phyloP scores from a whole-genome alignment of 2,329 filamentous ascomycete species.

The Lasiodiplodia sp. region DNA sequence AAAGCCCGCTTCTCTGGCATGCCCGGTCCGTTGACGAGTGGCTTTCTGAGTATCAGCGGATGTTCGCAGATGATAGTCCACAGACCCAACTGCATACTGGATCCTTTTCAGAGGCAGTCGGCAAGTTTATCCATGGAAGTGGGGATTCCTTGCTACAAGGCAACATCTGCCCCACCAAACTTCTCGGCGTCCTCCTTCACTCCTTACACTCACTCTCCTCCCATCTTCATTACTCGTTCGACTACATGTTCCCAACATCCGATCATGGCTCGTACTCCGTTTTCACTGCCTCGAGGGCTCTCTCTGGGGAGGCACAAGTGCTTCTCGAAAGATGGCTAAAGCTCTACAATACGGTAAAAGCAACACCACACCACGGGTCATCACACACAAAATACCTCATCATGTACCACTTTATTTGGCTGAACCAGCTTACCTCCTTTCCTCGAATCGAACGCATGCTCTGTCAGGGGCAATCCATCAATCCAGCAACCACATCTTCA shows the following conservation, averaged over 20 bases:
- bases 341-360: not conserved
- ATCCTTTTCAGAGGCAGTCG: not conserved
- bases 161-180: not conserved
- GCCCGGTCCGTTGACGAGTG: not conserved
- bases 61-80: too few species aligned
- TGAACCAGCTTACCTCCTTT: not conserved
- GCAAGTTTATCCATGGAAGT: not conserved
- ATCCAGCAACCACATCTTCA: not conserved
- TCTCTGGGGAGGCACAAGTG: not conserved
- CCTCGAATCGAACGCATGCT: not conserved
- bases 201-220: not conserved
- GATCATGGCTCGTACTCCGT: not conserved
- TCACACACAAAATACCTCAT: not conserved
- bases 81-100: not conserved
- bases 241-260: conserved; percentile 1
- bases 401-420: not conserved
- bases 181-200: not conserved
- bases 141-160: not conserved
- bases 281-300: not conserved
- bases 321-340: conserved; percentile 1
- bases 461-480: not conserved
- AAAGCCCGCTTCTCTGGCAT: not conserved
- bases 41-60: not conserved
- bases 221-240: not conserved
- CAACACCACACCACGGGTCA: not conserved